These are phyloP conservation scores for Ormosia semicastrata DNA, from an alignment of 306 rosid genomes.

Conservation along the genomic window DNA sequence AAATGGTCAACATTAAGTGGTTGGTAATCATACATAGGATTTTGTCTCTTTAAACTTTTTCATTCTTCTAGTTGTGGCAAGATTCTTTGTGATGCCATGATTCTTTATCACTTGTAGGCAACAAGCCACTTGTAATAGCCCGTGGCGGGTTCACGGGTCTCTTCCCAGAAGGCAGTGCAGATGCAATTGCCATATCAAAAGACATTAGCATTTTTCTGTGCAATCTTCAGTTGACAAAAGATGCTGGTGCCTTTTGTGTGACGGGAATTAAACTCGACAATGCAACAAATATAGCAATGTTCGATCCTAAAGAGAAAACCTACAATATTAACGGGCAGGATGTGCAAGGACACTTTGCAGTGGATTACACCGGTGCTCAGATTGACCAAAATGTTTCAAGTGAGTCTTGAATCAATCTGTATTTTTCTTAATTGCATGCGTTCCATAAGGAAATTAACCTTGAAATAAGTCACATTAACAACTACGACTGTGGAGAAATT, in stretches of 20 bases:
- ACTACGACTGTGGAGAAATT: no score
- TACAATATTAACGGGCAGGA: slow-evolving; percentile 56
- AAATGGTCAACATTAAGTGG: slow-evolving; percentile 73
- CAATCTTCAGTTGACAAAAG: slow-evolving; percentile 73
- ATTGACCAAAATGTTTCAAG: slow-evolving; percentile 43
- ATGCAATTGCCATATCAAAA: slow-evolving; percentile 36
- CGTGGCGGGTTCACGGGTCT: slow-evolving; percentile 82
- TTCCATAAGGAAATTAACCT: neutral
- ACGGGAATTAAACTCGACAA: slow-evolving; percentile 59
- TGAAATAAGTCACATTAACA: neutral
- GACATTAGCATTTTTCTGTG: slow-evolving; percentile 49
- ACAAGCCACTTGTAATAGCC: slow-evolving; percentile 62
- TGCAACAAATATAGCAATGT: slow-evolving; percentile 44
- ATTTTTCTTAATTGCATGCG: neutral
- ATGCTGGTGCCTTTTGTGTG: slow-evolving; percentile 63
- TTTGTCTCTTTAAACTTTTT: neutral
- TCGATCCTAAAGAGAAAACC: slow-evolving; percentile 43
- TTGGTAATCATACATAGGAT: slow-evolving; percentile 31
- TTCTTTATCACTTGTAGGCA: slow-evolving; percentile 46
- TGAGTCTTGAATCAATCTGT: slow-evolving; percentile 29
- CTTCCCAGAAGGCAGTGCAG: slow-evolving; percentile 62
- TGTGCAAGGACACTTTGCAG: slow-evolving; percentile 59
- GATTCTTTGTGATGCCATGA: neutral
- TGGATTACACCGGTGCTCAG: slow-evolving; percentile 46
- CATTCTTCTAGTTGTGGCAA: neutral